Percentiles rank a stretch among this genome's conserved stretches.
Conservation (phyloP, 2,329 filamentous ascomycete species). For the Emmonsia crescens region DNA sequence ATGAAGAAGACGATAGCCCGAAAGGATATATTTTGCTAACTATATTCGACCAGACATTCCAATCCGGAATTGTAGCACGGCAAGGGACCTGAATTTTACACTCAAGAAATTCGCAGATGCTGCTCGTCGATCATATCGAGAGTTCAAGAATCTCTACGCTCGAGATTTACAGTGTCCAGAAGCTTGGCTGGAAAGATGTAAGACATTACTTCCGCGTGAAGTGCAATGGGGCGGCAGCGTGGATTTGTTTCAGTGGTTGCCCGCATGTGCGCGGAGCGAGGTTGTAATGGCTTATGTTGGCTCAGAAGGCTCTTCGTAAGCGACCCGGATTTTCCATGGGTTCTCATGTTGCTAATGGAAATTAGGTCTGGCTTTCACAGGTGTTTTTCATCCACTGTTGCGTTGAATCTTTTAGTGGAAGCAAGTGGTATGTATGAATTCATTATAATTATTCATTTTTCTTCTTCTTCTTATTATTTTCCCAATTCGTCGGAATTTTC, state of each 20-base stretch:
- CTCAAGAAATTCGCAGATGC: constrained; percentile 24
- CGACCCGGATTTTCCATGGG: background rate
- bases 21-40: background rate
- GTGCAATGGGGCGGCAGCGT: constrained; percentile 24
- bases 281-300: constrained; percentile 31
- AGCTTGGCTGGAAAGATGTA: constrained; percentile 22
- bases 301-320: constrained; percentile 22
- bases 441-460: background rate
- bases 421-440: constrained; percentile 17
- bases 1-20: background rate
- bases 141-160: constrained; percentile 24
- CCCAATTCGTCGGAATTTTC: background rate
- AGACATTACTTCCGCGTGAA: constrained; percentile 21
- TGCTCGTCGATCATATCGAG: constrained; percentile 16
- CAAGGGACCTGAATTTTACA: constrained; percentile 24
- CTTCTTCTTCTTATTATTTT: no score
- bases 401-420: constrained; percentile 25
- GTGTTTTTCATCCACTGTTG: constrained; percentile 28
- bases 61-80: constrained; percentile 25
- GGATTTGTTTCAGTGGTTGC: constrained; percentile 26
- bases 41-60: constrained; percentile 18
- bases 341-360: background rate
- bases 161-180: constrained; percentile 25
- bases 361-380: constrained; percentile 27
- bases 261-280: constrained; percentile 24